Evolutionary conservation across 1,139 yeast species (phyloP).

Genomic region (Sugiyamaella grinbergsii): DNA sequence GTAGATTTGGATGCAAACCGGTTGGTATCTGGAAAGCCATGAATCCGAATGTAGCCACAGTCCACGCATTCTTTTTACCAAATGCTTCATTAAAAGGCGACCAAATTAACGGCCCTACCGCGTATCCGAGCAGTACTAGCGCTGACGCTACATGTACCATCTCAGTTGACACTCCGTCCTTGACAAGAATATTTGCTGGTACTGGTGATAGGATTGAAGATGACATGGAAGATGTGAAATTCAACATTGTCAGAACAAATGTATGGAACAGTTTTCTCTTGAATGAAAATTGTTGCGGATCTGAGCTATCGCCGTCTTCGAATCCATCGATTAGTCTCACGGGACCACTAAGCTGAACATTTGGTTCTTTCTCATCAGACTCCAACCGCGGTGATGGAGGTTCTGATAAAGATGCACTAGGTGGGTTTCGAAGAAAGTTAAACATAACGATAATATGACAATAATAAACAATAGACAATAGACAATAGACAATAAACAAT

Average conservation of each 20-base stretch:
- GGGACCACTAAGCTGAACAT: background rate
- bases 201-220: conserved; percentile 15
- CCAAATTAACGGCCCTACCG: conserved; percentile 55
- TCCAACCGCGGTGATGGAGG: background rate
- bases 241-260: conserved; percentile 14
- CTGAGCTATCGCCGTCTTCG: conserved; percentile 18
- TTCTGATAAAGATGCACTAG: background rate
- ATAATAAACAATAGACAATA: background rate
- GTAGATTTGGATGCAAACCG: conserved; percentile 13
- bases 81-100: conserved; percentile 56
- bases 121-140: conserved; percentile 52
- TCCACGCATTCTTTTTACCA: conserved; percentile 58
- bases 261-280: conserved; percentile 18
- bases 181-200: background rate
- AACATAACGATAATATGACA: background rate
- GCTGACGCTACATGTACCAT: conserved; percentile 16
- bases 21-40: conserved; percentile 21
- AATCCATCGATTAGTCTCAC: conserved; percentile 5
- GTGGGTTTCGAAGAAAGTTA: background rate
- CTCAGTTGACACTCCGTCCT: conserved; percentile 6
- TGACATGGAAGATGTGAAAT: conserved; percentile 16
- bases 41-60: conserved; percentile 50
- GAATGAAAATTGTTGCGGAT: conserved; percentile 20
- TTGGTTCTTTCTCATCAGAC: background rate
- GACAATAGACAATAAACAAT: background rate